Conservation (phyloP, 441 rosid species). For the Populus hybrid region DNA sequence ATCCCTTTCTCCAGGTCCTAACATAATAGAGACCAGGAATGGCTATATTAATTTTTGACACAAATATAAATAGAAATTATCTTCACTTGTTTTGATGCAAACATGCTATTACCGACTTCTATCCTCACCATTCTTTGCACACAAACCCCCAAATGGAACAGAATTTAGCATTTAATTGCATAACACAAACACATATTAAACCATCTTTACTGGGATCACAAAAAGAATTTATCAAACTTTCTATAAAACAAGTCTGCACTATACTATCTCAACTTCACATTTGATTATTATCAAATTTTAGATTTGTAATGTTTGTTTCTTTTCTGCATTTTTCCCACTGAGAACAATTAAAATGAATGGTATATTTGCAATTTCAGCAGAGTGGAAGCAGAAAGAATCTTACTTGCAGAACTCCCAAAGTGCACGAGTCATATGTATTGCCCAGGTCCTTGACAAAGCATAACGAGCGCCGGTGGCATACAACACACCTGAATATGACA, state of each 20-base stretch:
- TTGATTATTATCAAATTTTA: not conserved
- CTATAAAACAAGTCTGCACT: not conserved
- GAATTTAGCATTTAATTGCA: too few species aligned
- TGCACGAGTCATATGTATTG: slow-evolving; percentile 81
- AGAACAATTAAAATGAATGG: not conserved
- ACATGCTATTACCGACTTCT: too few species aligned
- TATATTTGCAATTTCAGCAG: not conserved
- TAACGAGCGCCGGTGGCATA: slow-evolving; percentile 81
- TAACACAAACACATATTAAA: too few species aligned
- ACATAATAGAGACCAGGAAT: too few species aligned
- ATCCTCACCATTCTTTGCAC: too few species aligned
- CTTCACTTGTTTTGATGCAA: too few species aligned
- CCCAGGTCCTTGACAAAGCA: slow-evolving; percentile 96
- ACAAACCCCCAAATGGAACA: too few species aligned
- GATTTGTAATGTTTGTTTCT: not conserved
- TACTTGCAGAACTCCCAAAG: slow-evolving; percentile 80
- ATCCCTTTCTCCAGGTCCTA: too few species aligned
- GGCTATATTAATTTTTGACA: too few species aligned
- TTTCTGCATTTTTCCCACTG: too few species aligned
- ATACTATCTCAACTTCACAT: not conserved
- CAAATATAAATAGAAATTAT: too few species aligned
- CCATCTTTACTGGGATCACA: not conserved
- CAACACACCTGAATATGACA: slow-evolving; percentile 58
- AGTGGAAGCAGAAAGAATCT: slow-evolving; percentile 23
- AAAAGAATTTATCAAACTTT: not conserved